Percentiles rank a stretch among this genome's conserved stretches.
phyloP scores from a whole-genome alignment of 2,329 filamentous ascomycete genomes.

The Aureobasidium sp. region DNA sequence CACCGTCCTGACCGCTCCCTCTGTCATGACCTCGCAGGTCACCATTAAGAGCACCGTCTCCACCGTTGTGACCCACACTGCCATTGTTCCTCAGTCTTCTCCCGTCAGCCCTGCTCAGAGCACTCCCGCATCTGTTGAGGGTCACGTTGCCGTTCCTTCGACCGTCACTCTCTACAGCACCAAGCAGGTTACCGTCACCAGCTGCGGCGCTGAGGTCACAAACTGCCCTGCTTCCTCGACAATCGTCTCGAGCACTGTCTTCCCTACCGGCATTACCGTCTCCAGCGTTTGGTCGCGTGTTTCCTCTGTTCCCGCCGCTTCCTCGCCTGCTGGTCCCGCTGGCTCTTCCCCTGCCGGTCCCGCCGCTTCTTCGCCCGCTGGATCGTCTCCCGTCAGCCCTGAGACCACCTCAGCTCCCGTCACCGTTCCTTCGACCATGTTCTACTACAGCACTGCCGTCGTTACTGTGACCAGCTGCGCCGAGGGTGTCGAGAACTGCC shows the following conservation, averaged over 20 bases:
- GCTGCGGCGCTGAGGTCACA: constrained; percentile 11
- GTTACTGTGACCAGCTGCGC: constrained; percentile 31
- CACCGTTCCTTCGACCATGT: constrained; percentile 13
- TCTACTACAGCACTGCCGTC: constrained; percentile 10
- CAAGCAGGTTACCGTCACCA: constrained; percentile 10
- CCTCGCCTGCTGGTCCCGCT: not conserved
- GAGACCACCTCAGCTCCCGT: not conserved
- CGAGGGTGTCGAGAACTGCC: constrained; percentile 18
- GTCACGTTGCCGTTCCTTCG: not conserved
- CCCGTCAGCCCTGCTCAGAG: not conserved
- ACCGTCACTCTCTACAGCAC: constrained; percentile 15
- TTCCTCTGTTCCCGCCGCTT: not conserved
- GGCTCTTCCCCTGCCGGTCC: not conserved
- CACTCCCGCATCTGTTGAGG: not conserved
- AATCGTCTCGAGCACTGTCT: not conserved
- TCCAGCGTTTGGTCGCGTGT: constrained; percentile 3
- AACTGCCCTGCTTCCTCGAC: constrained; percentile 8
- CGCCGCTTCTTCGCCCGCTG: constrained; percentile 1
- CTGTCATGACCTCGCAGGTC: not conserved
- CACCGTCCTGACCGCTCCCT: constrained; percentile 1
- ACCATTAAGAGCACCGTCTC: constrained; percentile 2
- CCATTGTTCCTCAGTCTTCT: constrained; percentile 5
- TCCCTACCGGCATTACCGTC: constrained; percentile 7
- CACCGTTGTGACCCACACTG: not conserved
- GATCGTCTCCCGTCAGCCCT: constrained; percentile 3